These are phyloP conservation scores for Crithidia sp. DNA, from an alignment of 208 protist species.

Conservation along the genomic window DNA sequence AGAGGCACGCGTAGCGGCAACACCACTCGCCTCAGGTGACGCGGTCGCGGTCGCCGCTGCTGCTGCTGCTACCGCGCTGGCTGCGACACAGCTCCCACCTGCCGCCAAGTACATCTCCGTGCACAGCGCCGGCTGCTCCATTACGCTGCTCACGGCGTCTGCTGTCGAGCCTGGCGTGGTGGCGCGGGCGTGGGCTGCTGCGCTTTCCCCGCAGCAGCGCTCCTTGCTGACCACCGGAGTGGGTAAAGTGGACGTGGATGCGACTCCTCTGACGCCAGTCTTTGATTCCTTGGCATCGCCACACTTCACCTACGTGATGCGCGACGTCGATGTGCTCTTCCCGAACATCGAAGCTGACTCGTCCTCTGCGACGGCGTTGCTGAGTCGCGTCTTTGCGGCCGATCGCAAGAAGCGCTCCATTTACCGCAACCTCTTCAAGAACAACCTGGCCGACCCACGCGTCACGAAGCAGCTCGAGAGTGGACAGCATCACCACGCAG, in stretches of 20 bases:
- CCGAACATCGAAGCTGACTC: constrained; percentile 33
- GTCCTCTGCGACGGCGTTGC: constrained; percentile 3
- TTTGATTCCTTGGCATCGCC: constrained; percentile 29
- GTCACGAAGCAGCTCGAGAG: constrained; percentile 22
- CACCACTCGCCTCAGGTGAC: constrained; percentile 15
- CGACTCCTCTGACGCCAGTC: constrained; percentile 5
- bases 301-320: constrained; percentile 41
- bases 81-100: constrained; percentile 14
- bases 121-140: constrained; percentile 31
- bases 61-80: background rate
- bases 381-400: constrained; percentile 20
- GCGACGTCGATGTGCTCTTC: constrained; percentile 35
- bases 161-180: constrained; percentile 12
- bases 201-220: constrained; percentile 18
- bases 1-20: background rate
- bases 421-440: constrained; percentile 37
- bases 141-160: constrained; percentile 27
- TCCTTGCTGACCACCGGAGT: background rate
- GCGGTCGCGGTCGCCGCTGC: constrained; percentile 1
- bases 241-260: background rate
- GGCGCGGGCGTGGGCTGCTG: constrained; percentile 25
- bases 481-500: background rate
- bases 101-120: constrained; percentile 29
- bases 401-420: constrained; percentile 34
- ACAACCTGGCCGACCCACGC: constrained; percentile 22